These are phyloP conservation scores for Linnemannia hyalina DNA, from an alignment of 192 early-diverging fungal genomes.

Conservation along the genomic window DNA sequence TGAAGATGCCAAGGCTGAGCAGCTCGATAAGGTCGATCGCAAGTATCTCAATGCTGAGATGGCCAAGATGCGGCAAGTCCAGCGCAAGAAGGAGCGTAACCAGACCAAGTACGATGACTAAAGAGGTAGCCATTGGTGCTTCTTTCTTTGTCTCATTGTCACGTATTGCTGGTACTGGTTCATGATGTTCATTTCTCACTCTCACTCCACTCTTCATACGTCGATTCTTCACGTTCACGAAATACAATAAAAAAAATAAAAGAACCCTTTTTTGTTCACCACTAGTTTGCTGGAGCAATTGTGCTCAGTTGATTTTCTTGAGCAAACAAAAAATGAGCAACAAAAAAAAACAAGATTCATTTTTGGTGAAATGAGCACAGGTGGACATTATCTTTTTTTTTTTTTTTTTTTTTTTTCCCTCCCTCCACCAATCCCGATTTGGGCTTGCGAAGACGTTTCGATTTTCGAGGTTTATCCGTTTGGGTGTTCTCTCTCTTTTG, in stretches of 20 bases:
- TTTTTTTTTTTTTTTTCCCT: not conserved
- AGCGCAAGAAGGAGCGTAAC: conserved; percentile 43
- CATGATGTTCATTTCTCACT: not conserved
- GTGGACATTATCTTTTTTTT: not conserved
- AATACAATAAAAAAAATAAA: not conserved
- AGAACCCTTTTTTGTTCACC: not conserved
- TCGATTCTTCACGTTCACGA: not conserved
- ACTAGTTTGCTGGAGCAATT: not conserved
- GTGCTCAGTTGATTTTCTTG: not conserved
- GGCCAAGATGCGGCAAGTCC: conserved; percentile 52
- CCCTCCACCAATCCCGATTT: not conserved
- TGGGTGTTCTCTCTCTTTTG: not conserved
- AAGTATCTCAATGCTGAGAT: conserved; percentile 55
- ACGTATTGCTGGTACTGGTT: not conserved
- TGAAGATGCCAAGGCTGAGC: conserved; percentile 48
- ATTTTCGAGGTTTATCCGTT: not conserved
- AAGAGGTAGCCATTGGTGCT: not conserved
- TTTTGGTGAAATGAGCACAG: not conserved
- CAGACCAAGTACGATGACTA: conserved; percentile 47
- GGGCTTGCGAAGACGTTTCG: not conserved
- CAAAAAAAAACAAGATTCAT: not conserved
- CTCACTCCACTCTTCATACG: not conserved
- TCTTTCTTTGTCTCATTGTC: not conserved
- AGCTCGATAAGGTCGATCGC: conserved; percentile 39
- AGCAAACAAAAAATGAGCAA: not conserved